phyloP scores from a whole-genome alignment of 192 early-diverging fungal species.

The Backusella mclennaniae region DNA sequence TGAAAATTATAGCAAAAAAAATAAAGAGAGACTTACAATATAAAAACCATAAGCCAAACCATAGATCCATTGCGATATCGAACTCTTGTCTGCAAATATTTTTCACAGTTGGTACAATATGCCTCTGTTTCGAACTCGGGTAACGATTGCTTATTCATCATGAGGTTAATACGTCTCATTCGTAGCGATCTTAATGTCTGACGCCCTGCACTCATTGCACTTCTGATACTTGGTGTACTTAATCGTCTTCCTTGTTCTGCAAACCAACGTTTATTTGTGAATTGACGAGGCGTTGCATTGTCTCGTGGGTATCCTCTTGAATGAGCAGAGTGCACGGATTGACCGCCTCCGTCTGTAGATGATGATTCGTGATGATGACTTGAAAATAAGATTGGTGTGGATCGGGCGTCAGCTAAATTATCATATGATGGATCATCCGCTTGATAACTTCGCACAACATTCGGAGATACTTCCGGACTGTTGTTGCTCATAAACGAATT shows the following conservation, averaged over 20 bases:
- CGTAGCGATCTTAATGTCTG: not conserved
- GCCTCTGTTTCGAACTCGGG: slow-evolving; percentile 12
- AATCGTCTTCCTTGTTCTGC: not conserved
- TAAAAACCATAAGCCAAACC: slow-evolving; percentile 12
- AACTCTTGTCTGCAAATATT: slow-evolving; percentile 9
- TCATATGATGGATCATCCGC: not conserved
- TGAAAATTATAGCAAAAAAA: not conserved
- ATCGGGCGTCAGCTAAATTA: not conserved
- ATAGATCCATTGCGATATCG: slow-evolving; percentile 10
- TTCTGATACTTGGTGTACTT: slow-evolving; percentile 3
- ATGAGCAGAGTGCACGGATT: not conserved
- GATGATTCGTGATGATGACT: not conserved
- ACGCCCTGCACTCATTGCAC: not conserved
- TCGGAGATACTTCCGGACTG: not conserved
- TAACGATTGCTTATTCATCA: not conserved
- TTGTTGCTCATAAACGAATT: not conserved
- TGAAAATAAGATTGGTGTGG: not conserved
- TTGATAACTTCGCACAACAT: not conserved
- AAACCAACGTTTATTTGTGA: not conserved
- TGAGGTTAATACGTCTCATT: not conserved
- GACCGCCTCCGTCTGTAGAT: not conserved
- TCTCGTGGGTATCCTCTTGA: not conserved
- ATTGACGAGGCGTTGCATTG: not conserved
- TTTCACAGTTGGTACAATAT: slow-evolving; percentile 9
- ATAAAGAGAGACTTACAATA: slow-evolving; percentile 1